Conservation (phyloP, 768 basidiomycete genomes). For the Leccinum aurantiacum region DNA sequence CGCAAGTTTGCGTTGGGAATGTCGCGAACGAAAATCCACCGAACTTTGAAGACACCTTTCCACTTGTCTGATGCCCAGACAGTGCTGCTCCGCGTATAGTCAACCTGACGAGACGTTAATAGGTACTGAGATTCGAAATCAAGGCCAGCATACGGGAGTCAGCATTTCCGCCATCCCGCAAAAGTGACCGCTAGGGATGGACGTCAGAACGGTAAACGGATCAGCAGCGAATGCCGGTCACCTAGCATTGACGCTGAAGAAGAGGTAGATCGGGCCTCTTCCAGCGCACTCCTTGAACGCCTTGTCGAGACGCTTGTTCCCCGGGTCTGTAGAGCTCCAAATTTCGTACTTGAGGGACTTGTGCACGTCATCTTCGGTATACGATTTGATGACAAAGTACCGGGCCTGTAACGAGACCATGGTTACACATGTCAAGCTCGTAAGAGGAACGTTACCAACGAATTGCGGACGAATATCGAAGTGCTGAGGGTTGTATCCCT, state of each 20-base stretch:
- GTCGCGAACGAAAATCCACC: constrained; percentile 97
- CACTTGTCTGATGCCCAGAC: constrained; percentile 99
- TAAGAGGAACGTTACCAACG: constrained; percentile 45
- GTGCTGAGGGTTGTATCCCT: constrained; percentile 87
- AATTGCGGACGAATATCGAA: constrained; percentile 82
- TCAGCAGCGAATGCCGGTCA: constrained; percentile 21
- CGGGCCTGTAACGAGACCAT: constrained; percentile 57
- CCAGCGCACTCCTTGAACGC: constrained; percentile 95
- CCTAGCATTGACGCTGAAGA: constrained; percentile 97
- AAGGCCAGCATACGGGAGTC: constrained; percentile 63
- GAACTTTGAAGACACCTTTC: constrained; percentile 99
- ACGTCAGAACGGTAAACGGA: constrained; percentile 11
- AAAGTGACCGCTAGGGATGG: constrained; percentile 76
- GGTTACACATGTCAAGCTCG: not conserved
- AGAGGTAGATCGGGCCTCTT: constrained; percentile 93
- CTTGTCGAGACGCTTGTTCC: constrained; percentile 95
- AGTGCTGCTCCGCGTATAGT: constrained; percentile 90
- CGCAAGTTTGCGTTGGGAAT: constrained; percentile 87
- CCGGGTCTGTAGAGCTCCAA: constrained; percentile 96
- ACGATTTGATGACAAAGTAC: constrained; percentile 98
- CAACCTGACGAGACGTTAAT: constrained; percentile 51
- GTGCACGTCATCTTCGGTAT: constrained; percentile 98
- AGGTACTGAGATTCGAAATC: not conserved
- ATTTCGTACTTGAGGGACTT: constrained; percentile 98
- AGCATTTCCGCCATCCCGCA: constrained; percentile 99